These are phyloP conservation scores for Alternaria sp. DNA, from an alignment of 2,329 filamentous ascomycete species.

Conservation along the genomic window DNA sequence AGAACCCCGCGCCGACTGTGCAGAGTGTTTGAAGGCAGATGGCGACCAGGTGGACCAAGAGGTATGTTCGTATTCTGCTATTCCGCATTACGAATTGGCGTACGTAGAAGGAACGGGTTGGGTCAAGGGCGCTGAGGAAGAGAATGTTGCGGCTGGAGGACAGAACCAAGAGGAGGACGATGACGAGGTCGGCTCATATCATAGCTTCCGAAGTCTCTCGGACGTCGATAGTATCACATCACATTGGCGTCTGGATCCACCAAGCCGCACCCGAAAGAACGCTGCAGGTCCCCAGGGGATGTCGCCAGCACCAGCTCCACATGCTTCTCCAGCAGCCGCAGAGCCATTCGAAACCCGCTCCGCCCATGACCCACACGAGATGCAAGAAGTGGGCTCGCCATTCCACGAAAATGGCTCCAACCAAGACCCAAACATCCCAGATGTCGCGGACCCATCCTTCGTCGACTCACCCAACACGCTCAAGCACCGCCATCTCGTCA, in stretches of 20 bases:
- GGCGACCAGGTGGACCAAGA: neutral
- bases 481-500: conserved; percentile 4
- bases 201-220: neutral
- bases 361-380: neutral
- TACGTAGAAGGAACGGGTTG: neutral
- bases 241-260: neutral
- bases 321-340: neutral
- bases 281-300: neutral
- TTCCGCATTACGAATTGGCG: neutral
- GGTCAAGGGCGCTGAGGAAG: neutral
- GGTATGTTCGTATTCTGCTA: neutral
- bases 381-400: neutral
- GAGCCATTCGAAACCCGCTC: neutral
- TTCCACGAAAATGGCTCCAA: neutral
- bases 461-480: neutral
- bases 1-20: neutral
- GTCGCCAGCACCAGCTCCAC: neutral
- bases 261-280: no score
- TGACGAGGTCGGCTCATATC: neutral
- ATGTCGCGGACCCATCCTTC: no score
- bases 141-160: neutral
- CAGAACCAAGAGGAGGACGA: neutral
- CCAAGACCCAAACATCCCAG: neutral
- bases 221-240: conserved; percentile 1
- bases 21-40: neutral